Evolutionary conservation across 306 rosid genomes (phyloP), one percentile per base, ranked within the genome.

Genomic region (Alnus glutinosa): DNA sequence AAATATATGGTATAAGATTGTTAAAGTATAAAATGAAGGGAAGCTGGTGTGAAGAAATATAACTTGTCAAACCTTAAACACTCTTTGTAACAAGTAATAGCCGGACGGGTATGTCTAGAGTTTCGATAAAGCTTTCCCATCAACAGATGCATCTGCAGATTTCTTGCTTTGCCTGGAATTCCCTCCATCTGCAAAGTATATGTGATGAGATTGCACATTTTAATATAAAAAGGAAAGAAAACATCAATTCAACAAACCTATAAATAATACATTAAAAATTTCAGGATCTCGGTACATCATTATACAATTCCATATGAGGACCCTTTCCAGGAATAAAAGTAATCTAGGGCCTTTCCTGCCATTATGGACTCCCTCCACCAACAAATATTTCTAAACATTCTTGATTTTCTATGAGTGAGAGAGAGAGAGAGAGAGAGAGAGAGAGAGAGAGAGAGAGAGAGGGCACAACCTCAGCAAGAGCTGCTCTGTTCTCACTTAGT

Each of bases 61-160:
- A 36, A 48, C 34, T 50, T 85, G 37, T 75, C 91, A 71, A 82
- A 96, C 99, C 99, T 93, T 75, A 96, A 82, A 83, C 99, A 93
- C 80, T 96, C 99, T 89, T 96, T 96, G 90, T 91, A 96, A 87
- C 90, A 90, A 81, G 93, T 72, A 85, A 89, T 83, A 66, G 98
- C 99, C 68, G 93, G 90, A 82, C 98, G 97, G 47, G 87, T 90
- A 87, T 96, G 97, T 84, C 92, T 91, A 78, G 92, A 87, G 77
- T 83, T 84, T 81, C 98, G 89, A 77, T 91, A 91, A 71, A 96
- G 94, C 83, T 93, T 93, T 63, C 97, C 99, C 87, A 96, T 69
- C 87, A 96, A 86, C 77, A 96, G 85, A 88, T 87, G 89, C 99
- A 96, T 93, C 58, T 88, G 88, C 86, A 96, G 82, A 80, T 79